Conservation (phyloP, 768 basidiomycete species). For the Inosperma sp. region DNA sequence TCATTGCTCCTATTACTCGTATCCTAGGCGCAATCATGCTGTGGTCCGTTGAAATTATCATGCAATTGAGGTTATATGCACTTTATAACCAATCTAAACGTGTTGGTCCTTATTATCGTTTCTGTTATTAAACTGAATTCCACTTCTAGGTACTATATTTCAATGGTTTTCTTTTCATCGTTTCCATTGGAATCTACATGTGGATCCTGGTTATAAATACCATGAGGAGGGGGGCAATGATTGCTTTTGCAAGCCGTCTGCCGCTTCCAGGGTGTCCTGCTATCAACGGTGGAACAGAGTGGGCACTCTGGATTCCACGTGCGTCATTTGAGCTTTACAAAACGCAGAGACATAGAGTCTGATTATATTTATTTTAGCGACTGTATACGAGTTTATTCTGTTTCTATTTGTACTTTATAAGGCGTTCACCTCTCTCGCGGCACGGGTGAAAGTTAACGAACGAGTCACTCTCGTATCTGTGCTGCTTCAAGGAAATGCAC, state of each 20-base stretch:
- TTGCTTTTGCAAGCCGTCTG: slow-evolving; percentile 33
- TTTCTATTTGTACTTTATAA: slow-evolving; percentile 39
- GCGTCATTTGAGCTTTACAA: slow-evolving; percentile 6
- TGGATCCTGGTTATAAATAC: slow-evolving; percentile 40
- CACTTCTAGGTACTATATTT: slow-evolving; percentile 37
- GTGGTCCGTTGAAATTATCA: slow-evolving; percentile 47
- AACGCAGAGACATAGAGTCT: not conserved
- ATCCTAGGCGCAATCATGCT: slow-evolving; percentile 41
- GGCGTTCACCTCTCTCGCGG: slow-evolving; percentile 24
- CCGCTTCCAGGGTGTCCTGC: slow-evolving; percentile 40
- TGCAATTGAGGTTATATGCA: slow-evolving; percentile 45
- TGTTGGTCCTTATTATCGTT: slow-evolving; percentile 20
- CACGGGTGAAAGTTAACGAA: slow-evolving; percentile 22
- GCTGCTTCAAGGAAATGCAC: slow-evolving; percentile 40
- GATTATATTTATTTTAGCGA: slow-evolving; percentile 24
- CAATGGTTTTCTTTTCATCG: slow-evolving; percentile 36
- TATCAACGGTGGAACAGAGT: slow-evolving; percentile 39
- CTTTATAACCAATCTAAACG: slow-evolving; percentile 38
- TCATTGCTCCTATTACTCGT: slow-evolving; percentile 40
- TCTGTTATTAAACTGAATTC: too few species aligned
- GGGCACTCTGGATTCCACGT: slow-evolving; percentile 45
- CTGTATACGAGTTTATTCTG: slow-evolving; percentile 38
- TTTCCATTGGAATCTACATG: slow-evolving; percentile 39
- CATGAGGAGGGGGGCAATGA: slow-evolving; percentile 31
- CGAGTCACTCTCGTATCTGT: slow-evolving; percentile 30